Base-by-base conservation (phyloP, 2,329 filamentous ascomycete species). In the Rasamsonia emersonii region DNA sequence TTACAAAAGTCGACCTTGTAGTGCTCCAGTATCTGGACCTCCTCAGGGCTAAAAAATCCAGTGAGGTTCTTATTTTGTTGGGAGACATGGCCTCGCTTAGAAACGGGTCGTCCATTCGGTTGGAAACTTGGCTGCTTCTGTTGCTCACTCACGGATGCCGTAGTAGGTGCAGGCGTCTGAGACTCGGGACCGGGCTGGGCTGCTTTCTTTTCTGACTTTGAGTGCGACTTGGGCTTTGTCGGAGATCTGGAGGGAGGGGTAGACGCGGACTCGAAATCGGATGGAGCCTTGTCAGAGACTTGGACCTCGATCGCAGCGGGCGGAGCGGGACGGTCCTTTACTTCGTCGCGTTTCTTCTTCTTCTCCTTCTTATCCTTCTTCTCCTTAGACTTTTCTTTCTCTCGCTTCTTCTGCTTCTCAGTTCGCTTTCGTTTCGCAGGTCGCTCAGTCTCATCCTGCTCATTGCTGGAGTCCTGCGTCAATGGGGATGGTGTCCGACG, bases 1-100 rank as follows among this genome's bases (percentile, higher is more conserved):
- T 51, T 58, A 36, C 57, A 59, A 29, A 59, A 59, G 0, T 46
- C 23, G 4, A 58, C 28, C 26, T 60, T 61, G 38, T 46, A 54
- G 1, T 35, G 26, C 31, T 60, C 57, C 9, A 61, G 23, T 4
- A 35, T 40, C 16, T 43, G 30, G 9, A 58, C 44, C 38, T 61
- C 57, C 3, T 51, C 40, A 3, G 47, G 35, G 7, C 42, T 39
- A 29, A 56, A 61, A 25, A 52, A 51, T 0, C 57, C 57, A 2
- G 53, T 43, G 23, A 32, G 25, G 30, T 42, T 42, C 32, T 33
- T 35, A 11, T 43, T 47, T 24, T 32, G 40, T 4, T 28, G 26
- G 9, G 13, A 34, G 19, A 34, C 9, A 14, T 37, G 28, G 9
- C 33, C 37, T 9, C n/a, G n/a, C 8, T 8, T 23, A 23, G 2